Evolutionary conservation across 305 asterid species (phyloP).

Genomic region (Fraxinus baroniana): DNA sequence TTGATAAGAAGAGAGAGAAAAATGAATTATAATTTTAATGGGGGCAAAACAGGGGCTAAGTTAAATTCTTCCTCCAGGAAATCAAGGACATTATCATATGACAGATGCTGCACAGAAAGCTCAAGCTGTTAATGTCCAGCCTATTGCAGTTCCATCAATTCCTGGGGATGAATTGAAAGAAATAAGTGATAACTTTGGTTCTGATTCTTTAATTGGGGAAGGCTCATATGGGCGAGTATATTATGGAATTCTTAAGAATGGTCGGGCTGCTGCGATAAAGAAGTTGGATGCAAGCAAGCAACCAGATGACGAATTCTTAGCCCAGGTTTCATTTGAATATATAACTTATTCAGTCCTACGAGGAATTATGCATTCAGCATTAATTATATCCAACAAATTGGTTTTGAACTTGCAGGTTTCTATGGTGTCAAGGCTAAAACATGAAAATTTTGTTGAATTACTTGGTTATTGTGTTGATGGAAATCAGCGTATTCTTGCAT

Average conservation of each 20-base stretch:
- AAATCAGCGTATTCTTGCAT: conserved; percentile 39
- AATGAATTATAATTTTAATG: too few species aligned
- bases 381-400: neutral
- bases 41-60: too few species aligned
- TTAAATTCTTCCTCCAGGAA: conserved; percentile 34
- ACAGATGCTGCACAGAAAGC: conserved; percentile 41
- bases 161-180: conserved; percentile 42
- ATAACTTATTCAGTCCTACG: neutral
- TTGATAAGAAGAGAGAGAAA: too few species aligned
- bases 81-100: conserved; percentile 46
- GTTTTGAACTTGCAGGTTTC: conserved; percentile 29
- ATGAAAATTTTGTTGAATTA: conserved; percentile 36
- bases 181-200: conserved; percentile 36
- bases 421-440: conserved; percentile 39
- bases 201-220: conserved; percentile 37
- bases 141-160: conserved; percentile 39
- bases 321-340: conserved; percentile 30
- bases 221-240: conserved; percentile 53
- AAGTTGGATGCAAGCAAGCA: conserved; percentile 42
- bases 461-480: conserved; percentile 39
- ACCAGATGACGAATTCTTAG: conserved; percentile 45
- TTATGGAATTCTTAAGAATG: conserved; percentile 34
- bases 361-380: neutral
- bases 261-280: conserved; percentile 41
- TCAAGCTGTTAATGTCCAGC: neutral